phyloP scores from a whole-genome alignment of 2,329 filamentous ascomycete species.

The Sporothrix globosa region DNA sequence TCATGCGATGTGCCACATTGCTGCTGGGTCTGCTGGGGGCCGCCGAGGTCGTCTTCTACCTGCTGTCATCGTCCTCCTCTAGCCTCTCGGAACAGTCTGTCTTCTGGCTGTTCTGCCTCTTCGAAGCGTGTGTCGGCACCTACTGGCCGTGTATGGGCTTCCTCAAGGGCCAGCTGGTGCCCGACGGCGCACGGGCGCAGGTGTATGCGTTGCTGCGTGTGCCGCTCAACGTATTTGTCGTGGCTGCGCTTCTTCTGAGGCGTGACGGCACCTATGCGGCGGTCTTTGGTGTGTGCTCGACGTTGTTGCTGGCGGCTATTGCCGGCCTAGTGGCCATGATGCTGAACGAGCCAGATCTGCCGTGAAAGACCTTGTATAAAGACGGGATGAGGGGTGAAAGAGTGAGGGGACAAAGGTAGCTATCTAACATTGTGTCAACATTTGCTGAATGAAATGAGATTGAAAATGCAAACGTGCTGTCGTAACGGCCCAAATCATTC shows the following conservation, averaged over 20 bases:
- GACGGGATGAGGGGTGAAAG: not conserved
- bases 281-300: conserved; percentile 43
- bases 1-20: conserved; percentile 41
- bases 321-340: conserved; percentile 40
- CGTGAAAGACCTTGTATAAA: conserved; percentile 22
- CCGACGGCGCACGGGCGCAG: conserved; percentile 56
- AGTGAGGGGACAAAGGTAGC: not conserved
- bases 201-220: conserved; percentile 59
- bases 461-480: not conserved
- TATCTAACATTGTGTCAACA: not conserved
- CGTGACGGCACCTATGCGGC: conserved; percentile 39
- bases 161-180: conserved; percentile 56
- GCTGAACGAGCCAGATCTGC: conserved; percentile 36
- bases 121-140: conserved; percentile 59
- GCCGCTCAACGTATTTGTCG: conserved; percentile 62
- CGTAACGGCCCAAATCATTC: not conserved
- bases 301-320: conserved; percentile 41
- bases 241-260: conserved; percentile 51
- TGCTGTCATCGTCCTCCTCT: conserved; percentile 39
- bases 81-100: conserved; percentile 46
- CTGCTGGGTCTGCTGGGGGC: conserved; percentile 47
- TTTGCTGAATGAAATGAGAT: not conserved
- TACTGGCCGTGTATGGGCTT: conserved; percentile 60
- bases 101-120: conserved; percentile 60
- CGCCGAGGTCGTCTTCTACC: conserved; percentile 44